These are phyloP conservation scores for Xylaria cubensis DNA, from an alignment of 495 filamentous ascomycete genomes.

Conservation along the genomic window DNA sequence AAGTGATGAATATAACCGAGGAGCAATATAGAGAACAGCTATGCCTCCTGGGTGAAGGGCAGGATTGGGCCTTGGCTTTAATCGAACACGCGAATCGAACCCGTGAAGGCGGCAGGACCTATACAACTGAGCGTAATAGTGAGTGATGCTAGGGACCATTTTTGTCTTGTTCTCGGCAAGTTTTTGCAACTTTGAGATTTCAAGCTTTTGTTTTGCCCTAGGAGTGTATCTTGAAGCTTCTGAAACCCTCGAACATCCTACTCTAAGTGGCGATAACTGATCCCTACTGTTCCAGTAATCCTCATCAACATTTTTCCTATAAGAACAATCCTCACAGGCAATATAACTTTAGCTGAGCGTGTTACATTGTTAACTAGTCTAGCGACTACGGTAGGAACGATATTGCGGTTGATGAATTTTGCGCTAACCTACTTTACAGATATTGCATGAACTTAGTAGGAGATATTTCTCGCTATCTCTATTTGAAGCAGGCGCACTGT, in stretches of 20 bases:
- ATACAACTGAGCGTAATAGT: not conserved
- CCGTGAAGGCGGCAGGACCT: not conserved
- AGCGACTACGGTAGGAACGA: slow-evolving; percentile 6
- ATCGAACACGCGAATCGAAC: not conserved
- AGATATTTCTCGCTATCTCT: not conserved
- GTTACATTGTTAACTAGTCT: not conserved
- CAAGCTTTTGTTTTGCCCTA: too few species aligned
- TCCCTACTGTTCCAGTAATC: not conserved
- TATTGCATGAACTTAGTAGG: slow-evolving; percentile 21
- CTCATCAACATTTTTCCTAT: not conserved
- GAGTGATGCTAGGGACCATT: not conserved
- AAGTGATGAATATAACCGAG: not conserved
- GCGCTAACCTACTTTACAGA: not conserved
- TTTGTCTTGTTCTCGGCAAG: too few species aligned
- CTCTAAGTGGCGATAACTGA: not conserved
- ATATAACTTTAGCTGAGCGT: slow-evolving; percentile 18
- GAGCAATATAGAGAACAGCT: not conserved
- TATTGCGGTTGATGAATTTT: not conserved
- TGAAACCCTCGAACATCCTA: not conserved
- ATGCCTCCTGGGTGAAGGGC: not conserved
- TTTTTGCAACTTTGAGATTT: too few species aligned
- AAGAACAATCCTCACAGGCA: not conserved
- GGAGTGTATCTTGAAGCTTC: too few species aligned
- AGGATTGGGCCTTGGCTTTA: not conserved
- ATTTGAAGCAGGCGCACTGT: not conserved